Conservation (phyloP, 768 basidiomycete genomes). For the Tulasnella sp. region DNA sequence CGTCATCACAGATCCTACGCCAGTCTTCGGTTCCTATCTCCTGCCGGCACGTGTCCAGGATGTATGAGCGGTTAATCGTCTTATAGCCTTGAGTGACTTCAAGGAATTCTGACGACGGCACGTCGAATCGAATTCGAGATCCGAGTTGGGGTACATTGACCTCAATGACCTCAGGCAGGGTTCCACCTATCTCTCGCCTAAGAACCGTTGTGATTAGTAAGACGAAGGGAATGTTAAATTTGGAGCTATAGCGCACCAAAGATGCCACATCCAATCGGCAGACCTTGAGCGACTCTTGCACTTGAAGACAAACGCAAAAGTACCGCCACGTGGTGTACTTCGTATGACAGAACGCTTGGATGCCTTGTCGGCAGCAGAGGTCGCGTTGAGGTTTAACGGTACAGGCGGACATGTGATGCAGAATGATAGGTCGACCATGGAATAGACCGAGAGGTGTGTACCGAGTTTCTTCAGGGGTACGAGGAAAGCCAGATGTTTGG, state of each 20-base stretch:
- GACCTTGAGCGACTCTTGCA: constrained; percentile 61
- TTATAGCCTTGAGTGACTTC: constrained; percentile 34
- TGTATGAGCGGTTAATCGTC: constrained; percentile 48
- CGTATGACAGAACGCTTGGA: constrained; percentile 24
- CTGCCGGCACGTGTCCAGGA: constrained; percentile 51
- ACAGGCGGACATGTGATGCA: constrained; percentile 44
- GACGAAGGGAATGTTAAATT: no score
- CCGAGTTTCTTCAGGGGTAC: constrained; percentile 54
- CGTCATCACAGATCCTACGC: constrained; percentile 45
- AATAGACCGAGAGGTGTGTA: constrained; percentile 75
- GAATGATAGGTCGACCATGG: constrained; percentile 75
- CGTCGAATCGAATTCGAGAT: constrained; percentile 54
- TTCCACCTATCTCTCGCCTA: constrained; percentile 64
- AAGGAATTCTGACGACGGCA: constrained; percentile 40
- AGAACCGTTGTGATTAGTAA: background rate
- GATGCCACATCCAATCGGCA: constrained; percentile 80
- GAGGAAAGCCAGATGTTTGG: constrained; percentile 68
- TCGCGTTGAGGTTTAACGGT: constrained; percentile 28
- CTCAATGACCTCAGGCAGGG: constrained; percentile 57
- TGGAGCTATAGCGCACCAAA: constrained; percentile 50
- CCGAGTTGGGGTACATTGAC: constrained; percentile 58
- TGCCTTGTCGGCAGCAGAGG: constrained; percentile 32
- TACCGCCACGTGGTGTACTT: constrained; percentile 45
- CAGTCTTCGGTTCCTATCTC: constrained; percentile 51
- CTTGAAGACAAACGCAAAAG: constrained; percentile 82